A percentile compares a stretch with the other conserved stretches of the same genome.
Evolutionary conservation across 257 asterid species (phyloP).

Genomic region (Coffea canephora): DNA sequence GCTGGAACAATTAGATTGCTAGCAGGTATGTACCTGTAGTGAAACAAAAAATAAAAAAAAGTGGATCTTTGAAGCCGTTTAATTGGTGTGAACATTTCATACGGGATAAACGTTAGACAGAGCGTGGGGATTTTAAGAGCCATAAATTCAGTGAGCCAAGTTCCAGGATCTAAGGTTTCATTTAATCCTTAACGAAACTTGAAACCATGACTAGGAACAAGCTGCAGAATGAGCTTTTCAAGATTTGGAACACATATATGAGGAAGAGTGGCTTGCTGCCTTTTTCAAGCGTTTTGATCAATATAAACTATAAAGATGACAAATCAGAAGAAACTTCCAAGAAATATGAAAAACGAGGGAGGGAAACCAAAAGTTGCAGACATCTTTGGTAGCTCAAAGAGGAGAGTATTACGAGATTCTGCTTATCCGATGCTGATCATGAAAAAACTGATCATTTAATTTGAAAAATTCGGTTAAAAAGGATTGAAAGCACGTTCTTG

Average conservation of each 20-base stretch:
- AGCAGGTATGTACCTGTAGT: conserved; percentile 53
- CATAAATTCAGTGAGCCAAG: not conserved
- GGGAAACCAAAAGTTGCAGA: not conserved
- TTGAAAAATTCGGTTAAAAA: too few relatives aligned
- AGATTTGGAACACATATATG: not conserved
- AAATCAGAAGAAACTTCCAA: not conserved
- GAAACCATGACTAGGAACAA: not conserved
- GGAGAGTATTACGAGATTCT: not conserved
- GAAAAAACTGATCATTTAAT: too few relatives aligned
- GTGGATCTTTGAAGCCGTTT: not conserved
- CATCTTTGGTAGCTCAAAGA: not conserved
- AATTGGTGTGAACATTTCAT: not conserved
- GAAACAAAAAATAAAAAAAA: too few relatives aligned
- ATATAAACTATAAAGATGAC: not conserved
- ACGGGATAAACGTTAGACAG: not conserved
- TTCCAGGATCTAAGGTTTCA: not conserved
- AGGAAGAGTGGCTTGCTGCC: not conserved
- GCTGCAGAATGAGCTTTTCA: not conserved
- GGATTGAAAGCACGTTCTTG: too few relatives aligned
- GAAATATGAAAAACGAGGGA: not conserved
- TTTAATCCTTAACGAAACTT: not conserved
- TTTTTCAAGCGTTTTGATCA: not conserved
- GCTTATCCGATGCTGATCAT: too few relatives aligned
- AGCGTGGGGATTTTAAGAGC: not conserved
- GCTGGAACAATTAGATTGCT: conserved; percentile 94